These are phyloP conservation scores for Setaria viridis DNA, from an alignment of 202 grass and related monocot genomes.

Conservation along the genomic window DNA sequence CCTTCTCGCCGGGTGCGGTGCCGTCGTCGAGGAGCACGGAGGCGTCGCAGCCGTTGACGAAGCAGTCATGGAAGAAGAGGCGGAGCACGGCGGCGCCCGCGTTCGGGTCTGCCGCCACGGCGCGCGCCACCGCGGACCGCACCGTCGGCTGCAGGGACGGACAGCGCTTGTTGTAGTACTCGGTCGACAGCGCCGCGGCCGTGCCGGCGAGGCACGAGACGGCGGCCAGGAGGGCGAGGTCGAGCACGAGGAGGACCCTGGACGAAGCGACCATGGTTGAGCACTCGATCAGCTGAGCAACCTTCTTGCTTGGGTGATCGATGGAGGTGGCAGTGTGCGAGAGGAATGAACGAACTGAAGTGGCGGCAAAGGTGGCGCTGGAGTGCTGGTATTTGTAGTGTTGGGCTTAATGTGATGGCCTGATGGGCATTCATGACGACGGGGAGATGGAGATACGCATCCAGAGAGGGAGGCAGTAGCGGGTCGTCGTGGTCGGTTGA, in stretches of 20 bases:
- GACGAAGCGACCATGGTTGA: not conserved
- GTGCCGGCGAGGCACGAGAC: too few relatives aligned
- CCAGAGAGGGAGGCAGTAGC: not conserved
- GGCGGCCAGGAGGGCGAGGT: not conserved
- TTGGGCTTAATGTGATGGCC: not conserved
- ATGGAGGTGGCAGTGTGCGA: not conserved
- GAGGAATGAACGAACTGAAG: not conserved
- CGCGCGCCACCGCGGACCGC: conserved; percentile 51
- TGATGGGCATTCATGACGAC: not conserved
- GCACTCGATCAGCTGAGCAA: not conserved
- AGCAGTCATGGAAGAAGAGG: conserved; percentile 80
- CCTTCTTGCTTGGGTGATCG: not conserved
- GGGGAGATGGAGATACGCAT: too few relatives aligned
- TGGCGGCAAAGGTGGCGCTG: not conserved
- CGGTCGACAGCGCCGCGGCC: conserved; percentile 37
- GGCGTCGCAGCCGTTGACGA: conserved; percentile 75
- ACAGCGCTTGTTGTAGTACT: conserved; percentile 66
- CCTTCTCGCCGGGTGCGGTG: conserved; percentile 69
- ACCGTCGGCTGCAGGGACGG: conserved; percentile 43
- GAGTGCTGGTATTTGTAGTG: conserved; percentile 29
- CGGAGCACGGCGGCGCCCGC: conserved; percentile 57
- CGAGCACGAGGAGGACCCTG: not conserved
- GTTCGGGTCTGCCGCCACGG: conserved; percentile 31
- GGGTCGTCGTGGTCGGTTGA: not conserved
- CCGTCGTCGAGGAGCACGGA: conserved; percentile 89